phyloP scores from a whole-genome alignment of 179 eudicot species.

The Heliamphora pulchella region DNA sequence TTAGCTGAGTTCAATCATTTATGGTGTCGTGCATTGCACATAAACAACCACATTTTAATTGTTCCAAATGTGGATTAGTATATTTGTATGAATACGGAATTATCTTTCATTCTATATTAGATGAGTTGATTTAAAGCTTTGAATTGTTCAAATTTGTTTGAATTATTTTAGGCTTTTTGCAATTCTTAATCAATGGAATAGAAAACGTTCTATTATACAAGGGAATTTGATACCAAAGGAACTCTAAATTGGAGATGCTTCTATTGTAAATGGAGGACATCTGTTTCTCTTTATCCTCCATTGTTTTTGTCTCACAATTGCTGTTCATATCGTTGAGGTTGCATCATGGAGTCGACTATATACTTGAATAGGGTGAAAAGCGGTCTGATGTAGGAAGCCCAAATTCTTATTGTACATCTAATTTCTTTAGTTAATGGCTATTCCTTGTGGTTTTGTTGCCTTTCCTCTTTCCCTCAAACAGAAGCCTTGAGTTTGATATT shows the following conservation, averaged over 20 bases:
- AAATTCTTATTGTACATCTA: neutral
- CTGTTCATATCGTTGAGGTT: neutral
- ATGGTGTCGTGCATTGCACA: neutral
- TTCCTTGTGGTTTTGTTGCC: neutral
- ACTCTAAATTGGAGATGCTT: neutral
- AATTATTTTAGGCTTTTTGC: too few species aligned
- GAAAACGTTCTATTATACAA: too few species aligned
- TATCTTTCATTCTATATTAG: too few species aligned
- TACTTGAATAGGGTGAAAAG: conserved; percentile 6
- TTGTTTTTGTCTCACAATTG: too few species aligned
- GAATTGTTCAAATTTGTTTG: neutral
- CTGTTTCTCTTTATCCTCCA: neutral
- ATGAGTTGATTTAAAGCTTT: neutral
- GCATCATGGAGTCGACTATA: neutral
- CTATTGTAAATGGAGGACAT: neutral
- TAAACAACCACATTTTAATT: too few species aligned
- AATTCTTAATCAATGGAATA: too few species aligned
- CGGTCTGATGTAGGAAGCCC: neutral
- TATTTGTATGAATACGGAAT: too few species aligned
- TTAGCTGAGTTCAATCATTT: too few species aligned
- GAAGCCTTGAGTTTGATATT: neutral
- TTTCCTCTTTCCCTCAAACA: neutral
- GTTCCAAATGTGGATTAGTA: too few species aligned
- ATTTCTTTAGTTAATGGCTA: neutral
- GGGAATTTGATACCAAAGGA: neutral